Conservation (phyloP, 2,329 filamentous ascomycete genomes). For the Penicillium sp. region DNA sequence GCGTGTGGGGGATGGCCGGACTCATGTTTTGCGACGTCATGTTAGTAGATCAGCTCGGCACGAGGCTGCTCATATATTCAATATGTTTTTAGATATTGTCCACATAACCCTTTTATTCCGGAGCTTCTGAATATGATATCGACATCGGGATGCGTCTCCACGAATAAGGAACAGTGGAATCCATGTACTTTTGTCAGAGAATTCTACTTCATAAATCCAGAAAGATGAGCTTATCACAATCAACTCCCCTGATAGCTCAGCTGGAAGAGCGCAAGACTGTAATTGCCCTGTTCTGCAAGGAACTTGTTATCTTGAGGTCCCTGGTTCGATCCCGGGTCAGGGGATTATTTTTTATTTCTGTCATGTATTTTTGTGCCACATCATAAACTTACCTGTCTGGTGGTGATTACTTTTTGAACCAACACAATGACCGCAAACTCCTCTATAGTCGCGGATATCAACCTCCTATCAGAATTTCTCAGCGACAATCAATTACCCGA, state of each 20-base stretch:
- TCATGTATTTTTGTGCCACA: neutral
- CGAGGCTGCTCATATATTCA: neutral
- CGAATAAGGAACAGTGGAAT: neutral
- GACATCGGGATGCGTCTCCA: neutral
- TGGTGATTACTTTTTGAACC: neutral
- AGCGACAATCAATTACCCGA: slow-evolving; percentile 4
- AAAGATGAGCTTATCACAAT: neutral
- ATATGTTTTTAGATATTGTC: neutral
- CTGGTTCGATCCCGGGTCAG: slow-evolving; percentile 7
- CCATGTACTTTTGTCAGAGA: neutral
- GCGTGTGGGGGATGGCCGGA: neutral
- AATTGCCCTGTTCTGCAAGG: neutral
- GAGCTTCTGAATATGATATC: neutral
- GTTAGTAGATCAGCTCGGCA: neutral
- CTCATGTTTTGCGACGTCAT: neutral
- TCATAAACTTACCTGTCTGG: neutral
- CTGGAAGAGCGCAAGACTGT: slow-evolving; percentile 9
- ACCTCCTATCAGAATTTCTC: slow-evolving; percentile 27
- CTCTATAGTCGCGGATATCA: slow-evolving; percentile 1
- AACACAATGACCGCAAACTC: neutral
- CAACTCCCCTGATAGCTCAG: slow-evolving; percentile 4
- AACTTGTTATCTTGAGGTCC: slow-evolving; percentile 5
- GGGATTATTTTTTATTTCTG: neutral
- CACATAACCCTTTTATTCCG: neutral
- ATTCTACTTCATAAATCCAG: neutral